Percentiles rank a stretch among this genome's conserved stretches.
phyloP scores from a whole-genome alignment of 345 rosid genomes.

The Citrus sp. region DNA sequence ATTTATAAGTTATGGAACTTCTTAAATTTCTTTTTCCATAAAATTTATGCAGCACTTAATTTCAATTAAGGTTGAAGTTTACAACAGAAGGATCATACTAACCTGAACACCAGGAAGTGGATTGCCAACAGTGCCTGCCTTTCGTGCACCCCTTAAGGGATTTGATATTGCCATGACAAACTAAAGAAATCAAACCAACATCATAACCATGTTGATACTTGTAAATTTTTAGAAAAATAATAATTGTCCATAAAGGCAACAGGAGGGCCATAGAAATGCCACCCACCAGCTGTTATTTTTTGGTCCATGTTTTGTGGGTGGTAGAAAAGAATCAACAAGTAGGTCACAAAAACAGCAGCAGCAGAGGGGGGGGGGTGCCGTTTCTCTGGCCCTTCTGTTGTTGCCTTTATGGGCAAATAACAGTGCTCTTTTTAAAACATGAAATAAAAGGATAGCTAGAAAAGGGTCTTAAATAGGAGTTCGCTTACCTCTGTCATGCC shows the following conservation, averaged over 20 bases:
- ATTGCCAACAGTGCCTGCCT: slow-evolving; percentile 95
- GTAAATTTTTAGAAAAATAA: background rate
- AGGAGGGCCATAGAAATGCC: no score
- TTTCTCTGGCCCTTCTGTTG: no score
- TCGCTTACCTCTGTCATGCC: slow-evolving; percentile 93
- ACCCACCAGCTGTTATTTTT: no score
- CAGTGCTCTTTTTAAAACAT: background rate
- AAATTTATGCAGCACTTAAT: background rate
- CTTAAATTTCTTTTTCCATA: background rate
- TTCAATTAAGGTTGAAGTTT: slow-evolving; percentile 1
- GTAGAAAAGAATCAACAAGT: no score
- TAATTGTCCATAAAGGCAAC: no score
- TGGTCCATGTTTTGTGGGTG: no score
- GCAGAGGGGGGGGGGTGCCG: no score
- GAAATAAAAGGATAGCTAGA: slow-evolving; percentile 3
- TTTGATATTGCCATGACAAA: slow-evolving; percentile 96
- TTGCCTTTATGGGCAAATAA: no score
- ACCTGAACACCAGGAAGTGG: slow-evolving; percentile 98
- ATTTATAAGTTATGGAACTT: background rate
- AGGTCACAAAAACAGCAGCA: no score
- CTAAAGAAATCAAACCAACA: slow-evolving; percentile 34
- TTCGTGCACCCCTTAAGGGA: slow-evolving; percentile 71
- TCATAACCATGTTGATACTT: background rate
- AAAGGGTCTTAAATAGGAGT: slow-evolving; percentile 2
- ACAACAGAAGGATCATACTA: slow-evolving; percentile 16